A percentile compares a stretch with the other conserved stretches of the same genome.
Evolutionary conservation across 176 grass and related monocot genomes (phyloP).

Genomic region (Eleusine indica): DNA sequence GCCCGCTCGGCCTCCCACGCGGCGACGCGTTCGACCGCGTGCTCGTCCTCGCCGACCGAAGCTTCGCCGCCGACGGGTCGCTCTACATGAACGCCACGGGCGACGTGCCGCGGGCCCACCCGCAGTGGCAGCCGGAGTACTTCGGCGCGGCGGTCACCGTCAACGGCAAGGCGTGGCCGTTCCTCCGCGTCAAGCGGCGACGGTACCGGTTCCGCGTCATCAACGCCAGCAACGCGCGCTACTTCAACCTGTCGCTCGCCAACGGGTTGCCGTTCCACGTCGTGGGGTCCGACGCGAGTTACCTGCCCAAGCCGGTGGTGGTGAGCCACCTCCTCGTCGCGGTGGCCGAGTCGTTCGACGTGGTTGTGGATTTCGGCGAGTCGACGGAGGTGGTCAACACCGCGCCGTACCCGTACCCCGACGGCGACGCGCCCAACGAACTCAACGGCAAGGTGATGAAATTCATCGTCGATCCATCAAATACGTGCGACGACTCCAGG

Average conservation of each 20-base stretch:
- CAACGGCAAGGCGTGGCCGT: slow-evolving; percentile 81
- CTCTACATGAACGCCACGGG: slow-evolving; percentile 70
- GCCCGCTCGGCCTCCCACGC: slow-evolving; percentile 51
- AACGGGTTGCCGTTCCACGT: slow-evolving; percentile 45
- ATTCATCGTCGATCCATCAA: slow-evolving; percentile 15
- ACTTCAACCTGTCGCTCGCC: slow-evolving; percentile 62
- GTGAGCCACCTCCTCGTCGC: slow-evolving; percentile 38
- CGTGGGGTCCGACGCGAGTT: slow-evolving; percentile 67
- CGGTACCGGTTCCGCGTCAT: slow-evolving; percentile 65
- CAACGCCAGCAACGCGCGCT: slow-evolving; percentile 76
- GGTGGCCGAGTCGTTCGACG: slow-evolving; percentile 30
- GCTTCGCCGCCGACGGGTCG: slow-evolving; percentile 64
- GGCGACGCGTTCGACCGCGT: slow-evolving; percentile 52
- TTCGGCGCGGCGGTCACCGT: slow-evolving; percentile 63
- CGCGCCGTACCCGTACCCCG: slow-evolving; percentile 68
- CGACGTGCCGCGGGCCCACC: slow-evolving; percentile 37
- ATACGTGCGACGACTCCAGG: slow-evolving; percentile 42
- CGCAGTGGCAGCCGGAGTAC: slow-evolving; percentile 80
- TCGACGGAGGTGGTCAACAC: slow-evolving; percentile 53
- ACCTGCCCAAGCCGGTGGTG: slow-evolving; percentile 41
- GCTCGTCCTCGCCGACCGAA: slow-evolving; percentile 67
- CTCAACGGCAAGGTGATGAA: slow-evolving; percentile 59
- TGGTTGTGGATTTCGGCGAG: not conserved
- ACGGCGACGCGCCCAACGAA: slow-evolving; percentile 30
- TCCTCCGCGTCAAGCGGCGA: slow-evolving; percentile 54